These are phyloP conservation scores for Trichophyton mentagrophytes DNA, from an alignment of 2,329 filamentous ascomycete species.

Conservation along the genomic window DNA sequence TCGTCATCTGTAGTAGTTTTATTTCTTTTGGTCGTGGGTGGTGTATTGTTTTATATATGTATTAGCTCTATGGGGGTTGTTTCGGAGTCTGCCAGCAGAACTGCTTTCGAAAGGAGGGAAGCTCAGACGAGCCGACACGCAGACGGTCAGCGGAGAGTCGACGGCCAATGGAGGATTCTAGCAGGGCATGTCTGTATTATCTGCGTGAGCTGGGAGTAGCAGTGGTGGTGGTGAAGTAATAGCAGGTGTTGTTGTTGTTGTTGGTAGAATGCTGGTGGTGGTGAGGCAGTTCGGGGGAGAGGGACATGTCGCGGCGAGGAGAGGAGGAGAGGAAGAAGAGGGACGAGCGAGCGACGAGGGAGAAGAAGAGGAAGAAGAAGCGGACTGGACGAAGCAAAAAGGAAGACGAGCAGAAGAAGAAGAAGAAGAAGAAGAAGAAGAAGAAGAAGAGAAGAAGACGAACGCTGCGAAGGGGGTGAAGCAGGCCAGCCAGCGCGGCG, in stretches of 20 bases:
- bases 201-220: neutral
- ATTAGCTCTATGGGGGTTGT: constrained; percentile 18
- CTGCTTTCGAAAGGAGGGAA: neutral
- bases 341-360: constrained; percentile 3
- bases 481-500: constrained; percentile 27
- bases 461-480: constrained; percentile 22
- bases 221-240: neutral
- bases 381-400: neutral
- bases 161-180: neutral
- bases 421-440: constrained; percentile 17
- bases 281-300: neutral
- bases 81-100: constrained; percentile 7
- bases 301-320: neutral
- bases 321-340: neutral
- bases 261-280: neutral
- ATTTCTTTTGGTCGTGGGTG: neutral
- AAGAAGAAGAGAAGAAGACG: constrained; percentile 20
- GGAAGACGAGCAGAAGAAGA: constrained; percentile 9
- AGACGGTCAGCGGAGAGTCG: neutral
- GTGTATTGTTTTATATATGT: constrained; percentile 17
- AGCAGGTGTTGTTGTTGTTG: neutral
- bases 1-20: constrained; percentile 15
- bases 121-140: neutral
- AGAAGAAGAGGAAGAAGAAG: neutral
- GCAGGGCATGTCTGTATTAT: neutral